Evolutionary conservation across 139 green algal genomes (phyloP).

Genomic region (Tetraselmis chui): DNA sequence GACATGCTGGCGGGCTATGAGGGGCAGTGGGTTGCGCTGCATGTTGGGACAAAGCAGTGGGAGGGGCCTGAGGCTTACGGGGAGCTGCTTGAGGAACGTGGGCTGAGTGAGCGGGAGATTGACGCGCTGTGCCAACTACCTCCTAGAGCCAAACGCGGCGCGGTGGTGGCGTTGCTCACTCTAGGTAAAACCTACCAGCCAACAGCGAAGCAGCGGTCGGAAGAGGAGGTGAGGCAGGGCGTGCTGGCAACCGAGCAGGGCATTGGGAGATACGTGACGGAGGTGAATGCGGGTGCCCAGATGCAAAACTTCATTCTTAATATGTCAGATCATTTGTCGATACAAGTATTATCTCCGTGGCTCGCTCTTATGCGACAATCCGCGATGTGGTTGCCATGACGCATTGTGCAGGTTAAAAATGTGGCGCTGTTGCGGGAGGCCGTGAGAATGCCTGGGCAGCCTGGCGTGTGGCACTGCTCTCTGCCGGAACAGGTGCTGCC

Average conservation of each 20-base stretch:
- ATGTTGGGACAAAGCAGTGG: neutral
- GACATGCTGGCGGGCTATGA: neutral
- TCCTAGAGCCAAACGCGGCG: too few species aligned
- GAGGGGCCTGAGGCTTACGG: neutral
- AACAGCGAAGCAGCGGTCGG: neutral
- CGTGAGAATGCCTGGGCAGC: neutral
- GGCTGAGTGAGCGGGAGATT: neutral
- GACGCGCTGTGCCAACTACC: neutral
- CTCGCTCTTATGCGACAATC: too few species aligned
- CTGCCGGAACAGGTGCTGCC: neutral
- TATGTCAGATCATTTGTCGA: neutral
- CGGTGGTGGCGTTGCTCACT: neutral
- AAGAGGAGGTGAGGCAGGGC: neutral
- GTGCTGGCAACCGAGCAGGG: neutral
- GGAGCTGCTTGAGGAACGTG: neutral
- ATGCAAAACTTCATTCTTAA: neutral
- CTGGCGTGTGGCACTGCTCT: neutral
- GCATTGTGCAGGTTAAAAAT: neutral
- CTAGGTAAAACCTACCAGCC: neutral
- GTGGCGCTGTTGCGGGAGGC: neutral
- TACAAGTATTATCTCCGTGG: too few species aligned
- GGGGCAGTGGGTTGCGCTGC: neutral
- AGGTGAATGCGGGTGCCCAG: neutral
- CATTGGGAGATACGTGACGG: neutral
- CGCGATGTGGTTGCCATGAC: too few species aligned